Base-by-base conservation (phyloP, 257 asterid genomes). In the Cordia subcordata region DNA sequence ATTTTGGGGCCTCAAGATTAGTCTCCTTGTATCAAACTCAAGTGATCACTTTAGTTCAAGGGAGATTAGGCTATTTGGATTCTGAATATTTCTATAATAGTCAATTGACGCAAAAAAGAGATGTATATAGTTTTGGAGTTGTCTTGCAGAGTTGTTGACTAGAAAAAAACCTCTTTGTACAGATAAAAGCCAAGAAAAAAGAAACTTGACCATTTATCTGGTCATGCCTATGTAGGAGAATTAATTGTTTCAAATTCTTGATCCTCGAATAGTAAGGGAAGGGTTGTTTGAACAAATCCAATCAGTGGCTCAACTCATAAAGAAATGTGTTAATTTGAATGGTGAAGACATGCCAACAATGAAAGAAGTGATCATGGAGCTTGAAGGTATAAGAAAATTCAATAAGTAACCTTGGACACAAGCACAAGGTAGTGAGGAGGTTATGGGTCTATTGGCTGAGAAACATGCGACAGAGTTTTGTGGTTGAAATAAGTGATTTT, bases 1-100 rank as follows among this genome's bases (percentile, higher is more conserved):
- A 90, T 64, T 90, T 90, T 23, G 97, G 97, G 10, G 97, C 97
- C 0, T 90, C 97, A 0, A 86, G 95, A 22, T 55, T 73, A 11
- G 71, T 89, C 0, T 75, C 85, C 0, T 17, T 89, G 40, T 95
- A 89, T 74, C 86, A 86, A 39, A 81, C 77, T 0, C 89, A 84
- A 33, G 83, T 89, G 6, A 87, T 87, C 0, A 89, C 95, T 0
- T 11, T 89, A 67, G 95, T 89, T 8, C 94, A 84, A 59, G 97
- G 96, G 17, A 90, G 94, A 0, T 14, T 86, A 4, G 97, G 97
- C 0, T 89, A 89, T 61, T 45, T 89, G 57, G 97, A 89, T 32
- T 95, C 94, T 0, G 97, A 84, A 46, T 89, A 89, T 50, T 86
- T 86, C 63, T 82, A 78, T n/a, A 66, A 90, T 0, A 81, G 97